A percentile compares a stretch with the other conserved stretches of the same genome.
Conservation (phyloP, 352 stramenopile species). For the Peronospora belbahrii region DNA sequence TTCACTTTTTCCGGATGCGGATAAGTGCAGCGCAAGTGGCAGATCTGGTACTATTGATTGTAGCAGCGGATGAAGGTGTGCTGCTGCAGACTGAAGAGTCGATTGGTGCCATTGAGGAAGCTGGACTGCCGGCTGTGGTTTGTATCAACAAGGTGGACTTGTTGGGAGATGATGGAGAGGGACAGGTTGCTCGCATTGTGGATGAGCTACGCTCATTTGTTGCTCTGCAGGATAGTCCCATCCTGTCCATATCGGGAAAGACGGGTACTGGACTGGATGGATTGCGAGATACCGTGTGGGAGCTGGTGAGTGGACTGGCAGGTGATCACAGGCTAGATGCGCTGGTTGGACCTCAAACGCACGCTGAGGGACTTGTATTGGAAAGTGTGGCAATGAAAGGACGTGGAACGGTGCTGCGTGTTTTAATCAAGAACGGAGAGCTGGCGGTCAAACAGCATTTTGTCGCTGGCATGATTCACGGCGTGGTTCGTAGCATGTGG, state of each 20-base stretch:
- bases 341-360: conserved; percentile 26
- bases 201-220: conserved; percentile 72
- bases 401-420: conserved; percentile 57
- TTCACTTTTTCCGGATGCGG: conserved; percentile 99
- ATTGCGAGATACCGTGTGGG: conserved; percentile 35
- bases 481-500: conserved; percentile 51
- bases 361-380: conserved; percentile 59
- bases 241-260: conserved; percentile 75
- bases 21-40: conserved; percentile 94
- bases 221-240: conserved; percentile 60
- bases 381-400: conserved; percentile 65
- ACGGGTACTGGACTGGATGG: conserved; percentile 45
- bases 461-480: conserved; percentile 81
- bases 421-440: conserved; percentile 63
- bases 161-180: conserved; percentile 16
- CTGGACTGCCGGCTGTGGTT: conserved; percentile 60
- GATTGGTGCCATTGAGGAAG: conserved; percentile 82
- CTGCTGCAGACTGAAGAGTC: conserved; percentile 97
- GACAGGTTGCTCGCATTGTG: conserved; percentile 38
- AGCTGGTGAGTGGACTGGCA: conserved; percentile 27
- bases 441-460: conserved; percentile 69
- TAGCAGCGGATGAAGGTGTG: conserved; percentile 98
- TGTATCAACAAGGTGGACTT: conserved; percentile 89
- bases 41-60: conserved; percentile 94
- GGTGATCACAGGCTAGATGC: conserved; percentile 31